These are phyloP conservation scores for Penicillium atrosanguineum DNA, from an alignment of 495 filamentous ascomycete genomes.

Conservation along the genomic window DNA sequence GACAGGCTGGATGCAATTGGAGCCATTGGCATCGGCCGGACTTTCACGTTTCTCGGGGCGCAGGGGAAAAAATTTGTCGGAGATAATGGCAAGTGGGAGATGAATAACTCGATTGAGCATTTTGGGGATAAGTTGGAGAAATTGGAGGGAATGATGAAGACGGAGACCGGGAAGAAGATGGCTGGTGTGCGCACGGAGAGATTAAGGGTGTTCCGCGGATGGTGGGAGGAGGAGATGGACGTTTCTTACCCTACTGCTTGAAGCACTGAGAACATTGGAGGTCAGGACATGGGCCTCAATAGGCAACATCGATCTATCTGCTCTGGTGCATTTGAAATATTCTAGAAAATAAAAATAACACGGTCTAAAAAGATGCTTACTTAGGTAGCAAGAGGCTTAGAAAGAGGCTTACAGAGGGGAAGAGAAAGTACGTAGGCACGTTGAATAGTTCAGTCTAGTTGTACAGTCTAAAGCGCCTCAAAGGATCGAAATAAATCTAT, in stretches of 20 bases:
- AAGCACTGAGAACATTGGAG: background rate
- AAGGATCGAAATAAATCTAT: background rate
- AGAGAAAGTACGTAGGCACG: too few species aligned
- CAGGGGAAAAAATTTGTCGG: slow-evolving; percentile 39
- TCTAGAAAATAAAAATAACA: too few species aligned
- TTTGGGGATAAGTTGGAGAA: slow-evolving; percentile 76
- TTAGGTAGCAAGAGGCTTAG: too few species aligned
- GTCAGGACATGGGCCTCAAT: too few species aligned
- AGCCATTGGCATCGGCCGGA: slow-evolving; percentile 74
- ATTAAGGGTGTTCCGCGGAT: slow-evolving; percentile 59
- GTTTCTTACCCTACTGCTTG: slow-evolving; percentile 2
- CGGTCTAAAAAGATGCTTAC: too few species aligned
- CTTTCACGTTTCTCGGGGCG: slow-evolving; percentile 74
- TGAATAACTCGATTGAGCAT: slow-evolving; percentile 68
- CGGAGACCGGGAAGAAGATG: slow-evolving; percentile 63
- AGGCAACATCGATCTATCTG: too few species aligned
- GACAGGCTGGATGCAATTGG: slow-evolving; percentile 88
- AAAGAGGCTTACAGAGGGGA: too few species aligned
- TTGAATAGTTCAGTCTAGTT: background rate
- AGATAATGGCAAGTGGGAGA: slow-evolving; percentile 38
- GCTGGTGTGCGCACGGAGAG: slow-evolving; percentile 63
- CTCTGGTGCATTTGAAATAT: too few species aligned
- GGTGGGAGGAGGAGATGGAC: slow-evolving; percentile 69
- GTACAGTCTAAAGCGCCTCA: background rate
- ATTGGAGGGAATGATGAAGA: slow-evolving; percentile 83